Percentiles rank a stretch among this genome's conserved stretches.
phyloP scores from a whole-genome alignment of 208 protist species.

The Naegleria lovaniensis region DNA sequence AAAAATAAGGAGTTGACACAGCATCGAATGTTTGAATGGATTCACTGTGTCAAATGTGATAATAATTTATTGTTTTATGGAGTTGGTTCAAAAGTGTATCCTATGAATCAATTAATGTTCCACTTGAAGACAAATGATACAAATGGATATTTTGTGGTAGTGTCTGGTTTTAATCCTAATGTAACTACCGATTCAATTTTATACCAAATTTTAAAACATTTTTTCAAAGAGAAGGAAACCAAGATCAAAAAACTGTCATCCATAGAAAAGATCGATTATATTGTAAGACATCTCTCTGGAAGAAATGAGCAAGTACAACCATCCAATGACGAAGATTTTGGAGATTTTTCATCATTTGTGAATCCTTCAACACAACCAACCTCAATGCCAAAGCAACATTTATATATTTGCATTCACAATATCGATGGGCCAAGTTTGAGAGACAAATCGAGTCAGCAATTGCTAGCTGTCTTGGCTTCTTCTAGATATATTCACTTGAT shows the following conservation, averaged over 20 bases:
- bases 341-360: neutral
- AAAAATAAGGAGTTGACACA: neutral
- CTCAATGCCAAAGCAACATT: neutral
- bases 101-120: neutral
- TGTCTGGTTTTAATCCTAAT: neutral
- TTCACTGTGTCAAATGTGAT: neutral
- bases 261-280: neutral
- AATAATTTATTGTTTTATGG: constrained; percentile 2
- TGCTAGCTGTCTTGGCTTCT: neutral
- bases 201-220: neutral
- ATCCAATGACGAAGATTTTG: neutral
- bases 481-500: neutral
- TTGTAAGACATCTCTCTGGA: neutral
- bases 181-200: neutral
- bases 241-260: neutral
- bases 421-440: neutral
- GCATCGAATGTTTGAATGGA: neutral
- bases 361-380: neutral
- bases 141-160: neutral
- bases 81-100: neutral
- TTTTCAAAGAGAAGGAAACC: neutral
- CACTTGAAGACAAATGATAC: neutral
- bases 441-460: neutral
- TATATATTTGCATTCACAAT: neutral
- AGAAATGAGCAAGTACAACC: neutral